Percentiles rank a stretch among this genome's conserved stretches.
Evolutionary conservation across 176 grass and related monocot genomes (phyloP).

Genomic region (Eleusine coracana): DNA sequence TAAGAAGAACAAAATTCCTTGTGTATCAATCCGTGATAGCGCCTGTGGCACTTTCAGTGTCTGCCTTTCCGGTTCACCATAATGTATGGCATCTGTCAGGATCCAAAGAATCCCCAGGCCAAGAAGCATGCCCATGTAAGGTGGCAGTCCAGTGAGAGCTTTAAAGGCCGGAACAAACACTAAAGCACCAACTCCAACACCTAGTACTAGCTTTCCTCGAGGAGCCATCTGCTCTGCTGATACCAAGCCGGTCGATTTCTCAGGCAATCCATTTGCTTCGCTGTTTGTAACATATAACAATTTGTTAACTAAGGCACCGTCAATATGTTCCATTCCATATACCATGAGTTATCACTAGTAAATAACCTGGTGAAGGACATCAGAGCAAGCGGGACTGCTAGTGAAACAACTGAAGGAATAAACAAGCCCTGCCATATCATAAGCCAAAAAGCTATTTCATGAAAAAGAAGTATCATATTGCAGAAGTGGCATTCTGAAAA

Average conservation of each 20-base stretch:
- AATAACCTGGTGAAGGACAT: constrained; percentile 92
- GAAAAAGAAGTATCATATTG: constrained; percentile 29
- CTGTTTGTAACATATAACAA: constrained; percentile 48
- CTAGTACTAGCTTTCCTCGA: constrained; percentile 84
- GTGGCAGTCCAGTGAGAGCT: constrained; percentile 84
- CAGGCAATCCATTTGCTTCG: constrained; percentile 73
- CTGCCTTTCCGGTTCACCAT: constrained; percentile 77
- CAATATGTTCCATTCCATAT: constrained; percentile 27
- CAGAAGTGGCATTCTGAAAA: constrained; percentile 13
- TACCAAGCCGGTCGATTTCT: constrained; percentile 55
- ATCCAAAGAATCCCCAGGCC: constrained; percentile 93
- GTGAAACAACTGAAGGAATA: constrained; percentile 74
- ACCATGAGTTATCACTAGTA: constrained; percentile 33
- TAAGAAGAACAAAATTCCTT: constrained; percentile 94
- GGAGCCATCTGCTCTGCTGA: constrained; percentile 95
- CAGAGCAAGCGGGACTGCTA: constrained; percentile 74
- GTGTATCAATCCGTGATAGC: constrained; percentile 86
- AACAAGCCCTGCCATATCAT: constrained; percentile 80
- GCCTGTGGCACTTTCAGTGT: constrained; percentile 94
- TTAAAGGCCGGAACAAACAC: constrained; percentile 90
- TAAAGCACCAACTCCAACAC: constrained; percentile 80
- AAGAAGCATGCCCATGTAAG: constrained; percentile 90
- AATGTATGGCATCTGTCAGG: constrained; percentile 93
- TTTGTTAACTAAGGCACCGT: constrained; percentile 20
- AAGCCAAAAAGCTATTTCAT: constrained; percentile 17